Percentiles rank a stretch among this genome's conserved stretches.
Conservation (phyloP, 2,329 filamentous ascomycete genomes). For the Pseudocercospora ulei region DNA sequence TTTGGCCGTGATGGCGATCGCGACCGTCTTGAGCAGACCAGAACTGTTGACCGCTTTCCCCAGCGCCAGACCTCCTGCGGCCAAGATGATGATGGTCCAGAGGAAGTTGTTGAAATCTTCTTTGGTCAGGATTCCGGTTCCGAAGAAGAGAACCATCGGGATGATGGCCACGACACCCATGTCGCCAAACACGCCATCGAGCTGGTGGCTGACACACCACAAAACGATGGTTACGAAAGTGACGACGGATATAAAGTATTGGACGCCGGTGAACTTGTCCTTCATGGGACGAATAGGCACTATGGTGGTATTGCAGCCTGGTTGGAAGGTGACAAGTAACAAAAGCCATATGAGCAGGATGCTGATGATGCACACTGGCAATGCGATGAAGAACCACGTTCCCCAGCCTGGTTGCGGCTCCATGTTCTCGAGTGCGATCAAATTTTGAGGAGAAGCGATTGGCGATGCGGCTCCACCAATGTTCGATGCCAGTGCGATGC, state of each 20-base stretch:
- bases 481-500: conserved; percentile 89
- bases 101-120: conserved; percentile 99
- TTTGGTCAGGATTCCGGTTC: conserved; percentile 89
- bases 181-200: conserved; percentile 81
- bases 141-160: conserved; percentile 91
- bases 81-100: conserved; percentile 98
- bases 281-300: conserved; percentile 83
- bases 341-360: conserved; percentile 83
- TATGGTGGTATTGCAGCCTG: conserved; percentile 75
- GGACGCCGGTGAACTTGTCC: conserved; percentile 75
- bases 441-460: conserved; percentile 94
- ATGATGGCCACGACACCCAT: conserved; percentile 98
- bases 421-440: conserved; percentile 96
- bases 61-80: conserved; percentile 81
- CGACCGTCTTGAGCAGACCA: conserved; percentile 81
- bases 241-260: conserved; percentile 83
- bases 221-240: conserved; percentile 76
- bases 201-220: conserved; percentile 86
- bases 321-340: conserved; percentile 74
- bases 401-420: conserved; percentile 82
- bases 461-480: conserved; percentile 93
- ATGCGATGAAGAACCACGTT: conserved; percentile 90
- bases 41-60: conserved; percentile 92
- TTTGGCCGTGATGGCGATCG: conserved; percentile 59
- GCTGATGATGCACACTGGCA: conserved; percentile 84